phyloP scores from a whole-genome alignment of 192 early-diverging fungal genomes.

The Podila clonocystis region DNA sequence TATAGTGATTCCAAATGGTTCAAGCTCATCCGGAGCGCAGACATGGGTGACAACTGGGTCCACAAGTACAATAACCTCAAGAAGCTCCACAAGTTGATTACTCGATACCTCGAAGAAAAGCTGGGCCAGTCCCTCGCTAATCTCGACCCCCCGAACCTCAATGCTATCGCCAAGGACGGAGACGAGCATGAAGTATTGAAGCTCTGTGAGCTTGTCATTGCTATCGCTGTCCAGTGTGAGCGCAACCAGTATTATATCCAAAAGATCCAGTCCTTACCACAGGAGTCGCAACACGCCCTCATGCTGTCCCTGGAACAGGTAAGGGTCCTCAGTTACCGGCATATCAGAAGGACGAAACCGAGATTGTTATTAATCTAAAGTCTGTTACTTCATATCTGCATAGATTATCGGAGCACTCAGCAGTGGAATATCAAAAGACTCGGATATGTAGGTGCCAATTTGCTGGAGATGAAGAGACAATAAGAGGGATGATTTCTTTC shows the following conservation, averaged over 20 bases:
- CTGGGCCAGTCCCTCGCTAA: conserved; percentile 72
- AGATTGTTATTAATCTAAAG: too few relatives aligned
- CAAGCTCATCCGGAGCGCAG: conserved; percentile 74
- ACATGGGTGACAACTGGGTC: conserved; percentile 95
- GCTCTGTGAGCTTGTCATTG: conserved; percentile 85
- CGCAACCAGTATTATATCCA: conserved; percentile 87
- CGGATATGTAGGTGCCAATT: conserved; percentile 26
- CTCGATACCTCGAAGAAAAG: conserved; percentile 88
- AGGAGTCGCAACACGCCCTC: conserved; percentile 80
- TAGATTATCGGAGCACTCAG: conserved; percentile 38
- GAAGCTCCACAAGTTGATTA: conserved; percentile 86
- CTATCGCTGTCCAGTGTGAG: conserved; percentile 87
- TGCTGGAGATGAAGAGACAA: neutral
- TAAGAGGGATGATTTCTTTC: too few relatives aligned
- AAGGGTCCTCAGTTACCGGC: conserved; percentile 12
- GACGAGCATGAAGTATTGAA: conserved; percentile 78
- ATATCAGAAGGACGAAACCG: too few relatives aligned
- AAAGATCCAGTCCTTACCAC: conserved; percentile 81
- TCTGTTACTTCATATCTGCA: neutral
- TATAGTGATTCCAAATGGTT: conserved; percentile 92
- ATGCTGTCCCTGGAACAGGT: conserved; percentile 94
- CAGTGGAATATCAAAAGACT: conserved; percentile 28
- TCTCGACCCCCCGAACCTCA: conserved; percentile 79
- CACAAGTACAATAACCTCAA: conserved; percentile 93
- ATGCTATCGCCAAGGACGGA: conserved; percentile 84